Conservation (phyloP, 345 rosid genomes). For the Dimocarpus longan region DNA sequence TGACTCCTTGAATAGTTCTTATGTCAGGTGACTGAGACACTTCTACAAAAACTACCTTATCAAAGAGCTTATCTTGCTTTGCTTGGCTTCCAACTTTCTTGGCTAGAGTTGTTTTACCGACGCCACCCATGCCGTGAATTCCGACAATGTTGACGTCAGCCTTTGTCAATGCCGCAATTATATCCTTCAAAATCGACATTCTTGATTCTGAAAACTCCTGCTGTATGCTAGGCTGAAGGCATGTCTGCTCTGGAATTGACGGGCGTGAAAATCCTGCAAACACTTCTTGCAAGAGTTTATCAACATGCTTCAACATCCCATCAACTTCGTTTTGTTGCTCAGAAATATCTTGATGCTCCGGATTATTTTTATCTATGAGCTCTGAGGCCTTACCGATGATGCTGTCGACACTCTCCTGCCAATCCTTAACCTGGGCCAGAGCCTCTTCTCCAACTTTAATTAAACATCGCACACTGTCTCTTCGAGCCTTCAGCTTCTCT, state of each 20-base stretch:
- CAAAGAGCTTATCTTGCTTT: conserved; percentile 16
- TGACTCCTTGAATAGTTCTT: neutral
- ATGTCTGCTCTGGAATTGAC: neutral
- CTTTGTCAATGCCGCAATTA: neutral
- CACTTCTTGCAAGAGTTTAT: neutral
- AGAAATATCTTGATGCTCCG: no score
- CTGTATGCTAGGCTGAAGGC: neutral
- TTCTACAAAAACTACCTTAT: conserved; percentile 5
- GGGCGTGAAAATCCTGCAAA: neutral
- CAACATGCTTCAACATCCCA: neutral
- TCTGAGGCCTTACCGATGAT: no score
- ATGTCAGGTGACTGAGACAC: neutral
- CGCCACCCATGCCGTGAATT: conserved; percentile 17
- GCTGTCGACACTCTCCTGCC: no score
- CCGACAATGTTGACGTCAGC: conserved; percentile 19
- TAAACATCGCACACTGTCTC: no score
- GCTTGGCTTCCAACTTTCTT: conserved; percentile 15
- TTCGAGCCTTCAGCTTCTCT: no score
- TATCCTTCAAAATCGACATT: neutral
- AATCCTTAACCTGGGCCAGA: no score
- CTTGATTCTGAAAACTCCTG: conserved; percentile 25
- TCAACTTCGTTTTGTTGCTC: neutral
- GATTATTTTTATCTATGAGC: no score
- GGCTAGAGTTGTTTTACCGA: conserved; percentile 28
- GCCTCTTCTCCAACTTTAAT: no score